Evolutionary conservation across 129 eudicot species (phyloP).

Genomic region (Tagetes erecta): DNA sequence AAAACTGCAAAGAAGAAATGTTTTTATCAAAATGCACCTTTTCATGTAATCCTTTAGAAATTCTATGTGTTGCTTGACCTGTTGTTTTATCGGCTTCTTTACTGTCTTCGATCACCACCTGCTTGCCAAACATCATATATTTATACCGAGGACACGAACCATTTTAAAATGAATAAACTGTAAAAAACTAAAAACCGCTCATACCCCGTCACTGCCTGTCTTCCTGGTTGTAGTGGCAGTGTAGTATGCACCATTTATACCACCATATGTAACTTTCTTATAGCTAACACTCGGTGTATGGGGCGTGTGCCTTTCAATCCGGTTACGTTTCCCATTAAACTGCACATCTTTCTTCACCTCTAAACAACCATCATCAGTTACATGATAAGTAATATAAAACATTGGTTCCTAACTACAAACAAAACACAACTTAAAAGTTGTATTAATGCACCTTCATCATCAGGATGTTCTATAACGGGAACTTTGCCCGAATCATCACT

Average conservation of each 20-base stretch:
- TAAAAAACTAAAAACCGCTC: background rate
- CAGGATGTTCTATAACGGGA: slow-evolving; percentile 82
- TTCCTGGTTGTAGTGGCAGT: slow-evolving; percentile 64
- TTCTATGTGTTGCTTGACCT: slow-evolving; percentile 75
- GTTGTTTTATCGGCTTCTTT: slow-evolving; percentile 82
- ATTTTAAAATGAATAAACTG: background rate
- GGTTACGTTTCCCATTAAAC: background rate
- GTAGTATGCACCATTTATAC: slow-evolving; percentile 76
- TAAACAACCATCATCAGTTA: slow-evolving; percentile 23
- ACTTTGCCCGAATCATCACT: slow-evolving; percentile 31
- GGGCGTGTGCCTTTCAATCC: slow-evolving; percentile 32
- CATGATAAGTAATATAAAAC: too few species aligned
- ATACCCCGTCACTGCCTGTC: slow-evolving; percentile 69
- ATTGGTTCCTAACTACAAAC: too few species aligned
- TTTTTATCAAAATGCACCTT: slow-evolving; percentile 41
- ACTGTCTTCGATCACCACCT: slow-evolving; percentile 76
- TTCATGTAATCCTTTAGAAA: slow-evolving; percentile 82
- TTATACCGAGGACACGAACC: background rate
- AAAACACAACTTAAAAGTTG: background rate
- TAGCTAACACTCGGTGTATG: slow-evolving; percentile 41
- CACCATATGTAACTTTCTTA: slow-evolving; percentile 83
- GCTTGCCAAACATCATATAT: slow-evolving; percentile 12
- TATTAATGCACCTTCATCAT: slow-evolving; percentile 53
- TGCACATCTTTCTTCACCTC: background rate
- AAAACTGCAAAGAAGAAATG: too few species aligned